These are phyloP conservation scores for Ustilago esculenta DNA, from an alignment of 1,284 basidiomycete species.

Conservation along the genomic window DNA sequence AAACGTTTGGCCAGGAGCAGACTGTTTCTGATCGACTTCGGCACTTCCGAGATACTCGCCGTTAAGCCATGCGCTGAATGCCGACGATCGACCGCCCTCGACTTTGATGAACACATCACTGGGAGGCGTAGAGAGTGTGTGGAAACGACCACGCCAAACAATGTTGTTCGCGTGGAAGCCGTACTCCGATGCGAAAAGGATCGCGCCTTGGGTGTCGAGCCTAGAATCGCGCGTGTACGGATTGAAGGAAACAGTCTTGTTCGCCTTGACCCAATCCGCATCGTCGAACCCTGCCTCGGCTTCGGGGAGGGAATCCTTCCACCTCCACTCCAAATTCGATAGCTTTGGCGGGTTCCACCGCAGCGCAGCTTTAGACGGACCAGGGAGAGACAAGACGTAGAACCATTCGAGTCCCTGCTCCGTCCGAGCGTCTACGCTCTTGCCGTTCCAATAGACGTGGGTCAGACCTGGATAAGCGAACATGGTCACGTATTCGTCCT, in stretches of 20 bases:
- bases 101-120: conserved; percentile 77
- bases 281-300: conserved; percentile 69
- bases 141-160: conserved; percentile 79
- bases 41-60: conserved; percentile 75
- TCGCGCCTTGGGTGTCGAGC: conserved; percentile 72
- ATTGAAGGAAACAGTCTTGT: conserved; percentile 77
- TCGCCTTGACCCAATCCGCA: conserved; percentile 72
- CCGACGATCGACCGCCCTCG: conserved; percentile 80
- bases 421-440: conserved; percentile 2
- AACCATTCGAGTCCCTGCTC: conserved; percentile 8
- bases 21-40: conserved; percentile 12
- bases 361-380: conserved; percentile 8
- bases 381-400: conserved; percentile 14
- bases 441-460: conserved; percentile 33
- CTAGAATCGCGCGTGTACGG: conserved; percentile 71
- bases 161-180: conserved; percentile 74
- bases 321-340: conserved; percentile 73
- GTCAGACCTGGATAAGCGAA: conserved; percentile 19
- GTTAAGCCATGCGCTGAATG: conserved; percentile 83
- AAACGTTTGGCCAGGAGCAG: conserved; percentile 41
- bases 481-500: not conserved
- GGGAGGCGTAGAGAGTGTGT: conserved; percentile 61
- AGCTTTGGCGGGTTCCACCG: conserved; percentile 20
- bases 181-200: conserved; percentile 72
- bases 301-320: conserved; percentile 78